These are phyloP conservation scores for Neoarthrinium moseri DNA, from an alignment of 2,329 filamentous ascomycete species.

Conservation along the genomic window DNA sequence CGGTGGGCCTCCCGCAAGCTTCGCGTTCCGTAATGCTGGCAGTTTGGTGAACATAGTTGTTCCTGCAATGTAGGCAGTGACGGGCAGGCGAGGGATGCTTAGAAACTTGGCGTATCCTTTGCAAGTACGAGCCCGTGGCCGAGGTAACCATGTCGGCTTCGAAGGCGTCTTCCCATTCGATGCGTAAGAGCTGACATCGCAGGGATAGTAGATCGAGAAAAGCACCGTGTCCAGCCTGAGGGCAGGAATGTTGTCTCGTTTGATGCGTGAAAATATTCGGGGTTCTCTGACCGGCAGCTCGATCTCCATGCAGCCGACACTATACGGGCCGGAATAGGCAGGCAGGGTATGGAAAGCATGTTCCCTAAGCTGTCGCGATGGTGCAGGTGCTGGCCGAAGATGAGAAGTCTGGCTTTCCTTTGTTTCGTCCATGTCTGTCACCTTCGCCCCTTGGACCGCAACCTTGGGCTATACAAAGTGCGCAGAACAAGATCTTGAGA, in stretches of 20 bases:
- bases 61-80: slow-evolving; percentile 51
- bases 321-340: slow-evolving; percentile 62
- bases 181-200: slow-evolving; percentile 38
- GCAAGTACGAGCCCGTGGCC: slow-evolving; percentile 53
- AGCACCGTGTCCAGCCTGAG: slow-evolving; percentile 55
- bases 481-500: no score
- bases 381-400: slow-evolving; percentile 11
- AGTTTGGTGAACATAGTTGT: slow-evolving; percentile 65
- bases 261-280: slow-evolving; percentile 38
- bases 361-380: slow-evolving; percentile 28
- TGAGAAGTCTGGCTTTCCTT: no score
- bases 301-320: slow-evolving; percentile 66
- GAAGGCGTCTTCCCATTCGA: slow-evolving; percentile 42
- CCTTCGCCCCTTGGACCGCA: no score
- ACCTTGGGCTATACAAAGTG: no score
- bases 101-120: slow-evolving; percentile 64
- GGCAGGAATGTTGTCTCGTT: slow-evolving; percentile 35
- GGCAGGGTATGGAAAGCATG: slow-evolving; percentile 51
- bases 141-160: slow-evolving; percentile 61
- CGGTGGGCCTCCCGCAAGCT: slow-evolving; percentile 55
- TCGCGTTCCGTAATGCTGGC: slow-evolving; percentile 61
- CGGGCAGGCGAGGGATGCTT: slow-evolving; percentile 45
- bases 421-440: no score
- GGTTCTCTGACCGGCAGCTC: slow-evolving; percentile 55
- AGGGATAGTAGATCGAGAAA: slow-evolving; percentile 66